Evolutionary conservation across 805 yeast species (phyloP).

Genomic region (Sugiyamaella marilandica): DNA sequence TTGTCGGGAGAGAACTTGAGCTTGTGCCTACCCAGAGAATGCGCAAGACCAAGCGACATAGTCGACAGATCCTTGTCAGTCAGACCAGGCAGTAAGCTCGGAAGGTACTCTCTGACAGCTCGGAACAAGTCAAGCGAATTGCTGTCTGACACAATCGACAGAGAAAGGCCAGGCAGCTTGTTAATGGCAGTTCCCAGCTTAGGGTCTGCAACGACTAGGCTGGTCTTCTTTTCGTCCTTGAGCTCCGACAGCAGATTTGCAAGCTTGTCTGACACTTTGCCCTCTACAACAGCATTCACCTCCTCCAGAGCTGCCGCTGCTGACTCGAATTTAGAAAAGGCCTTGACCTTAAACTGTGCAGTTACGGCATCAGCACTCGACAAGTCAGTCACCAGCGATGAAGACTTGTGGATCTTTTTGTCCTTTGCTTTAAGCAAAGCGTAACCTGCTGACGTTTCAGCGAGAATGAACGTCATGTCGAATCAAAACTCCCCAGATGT

Average conservation of each 20-base stretch:
- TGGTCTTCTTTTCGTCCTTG: conserved; percentile 57
- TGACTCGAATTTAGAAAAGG: conserved; percentile 88
- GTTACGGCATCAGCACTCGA: conserved; percentile 80
- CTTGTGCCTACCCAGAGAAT: conserved; percentile 97
- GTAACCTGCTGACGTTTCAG: conserved; percentile 99
- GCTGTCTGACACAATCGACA: conserved; percentile 88
- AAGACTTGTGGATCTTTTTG: conserved; percentile 89
- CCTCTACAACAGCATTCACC: conserved; percentile 86
- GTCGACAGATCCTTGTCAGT: conserved; percentile 78
- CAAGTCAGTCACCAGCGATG: conserved; percentile 68
- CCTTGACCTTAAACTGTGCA: conserved; percentile 83
- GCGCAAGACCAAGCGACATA: conserved; percentile 98
- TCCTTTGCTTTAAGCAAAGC: conserved; percentile 96
- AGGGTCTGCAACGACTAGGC: conserved; percentile 88
- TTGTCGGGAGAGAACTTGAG: conserved; percentile 96
- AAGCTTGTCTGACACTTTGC: conserved; percentile 84
- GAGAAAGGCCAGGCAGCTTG: conserved; percentile 78
- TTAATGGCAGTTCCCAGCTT: conserved; percentile 95
- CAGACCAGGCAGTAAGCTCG: conserved; percentile 91
- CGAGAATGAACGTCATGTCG: conserved; percentile 49
- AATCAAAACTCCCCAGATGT: neutral
- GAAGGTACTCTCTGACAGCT: conserved; percentile 90
- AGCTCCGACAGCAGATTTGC: conserved; percentile 52
- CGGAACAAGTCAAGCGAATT: conserved; percentile 92
- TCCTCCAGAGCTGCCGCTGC: conserved; percentile 97